phyloP scores from a whole-genome alignment of 2,329 filamentous ascomycete genomes.

The Cadophora gregata region DNA sequence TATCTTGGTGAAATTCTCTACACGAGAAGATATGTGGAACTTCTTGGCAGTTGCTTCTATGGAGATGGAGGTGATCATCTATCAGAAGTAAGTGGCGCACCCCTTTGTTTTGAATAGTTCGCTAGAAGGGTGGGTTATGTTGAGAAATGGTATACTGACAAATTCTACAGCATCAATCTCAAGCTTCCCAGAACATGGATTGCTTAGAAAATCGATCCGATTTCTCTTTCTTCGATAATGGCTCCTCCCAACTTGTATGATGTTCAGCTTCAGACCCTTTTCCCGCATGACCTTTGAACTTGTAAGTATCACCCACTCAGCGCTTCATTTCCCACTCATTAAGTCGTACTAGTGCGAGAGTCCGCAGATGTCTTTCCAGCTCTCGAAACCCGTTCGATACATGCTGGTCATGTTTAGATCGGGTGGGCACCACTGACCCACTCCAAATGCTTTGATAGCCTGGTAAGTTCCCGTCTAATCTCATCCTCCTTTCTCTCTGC shows the following conservation, averaged over 20 bases:
- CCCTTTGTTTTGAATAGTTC: neutral
- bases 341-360: neutral
- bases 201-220: neutral
- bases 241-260: too few relatives aligned
- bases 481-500: neutral
- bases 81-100: neutral
- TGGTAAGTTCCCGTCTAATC: neutral
- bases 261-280: too few relatives aligned
- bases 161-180: neutral
- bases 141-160: neutral
- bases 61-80: neutral
- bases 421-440: neutral
- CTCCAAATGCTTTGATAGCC: neutral
- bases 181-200: neutral
- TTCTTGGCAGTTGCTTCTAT: neutral
- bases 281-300: too few relatives aligned
- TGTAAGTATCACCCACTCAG: neutral
- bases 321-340: neutral
- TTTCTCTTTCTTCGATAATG: too few relatives aligned
- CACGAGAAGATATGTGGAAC: neutral
- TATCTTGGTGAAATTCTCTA: neutral
- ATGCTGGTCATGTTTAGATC: neutral
- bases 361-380: neutral
- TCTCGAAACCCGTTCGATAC: neutral
- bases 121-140: too few relatives aligned